These are phyloP conservation scores for Phytophthora fragariaefolia DNA, from an alignment of 352 stramenopile species.

Conservation along the genomic window DNA sequence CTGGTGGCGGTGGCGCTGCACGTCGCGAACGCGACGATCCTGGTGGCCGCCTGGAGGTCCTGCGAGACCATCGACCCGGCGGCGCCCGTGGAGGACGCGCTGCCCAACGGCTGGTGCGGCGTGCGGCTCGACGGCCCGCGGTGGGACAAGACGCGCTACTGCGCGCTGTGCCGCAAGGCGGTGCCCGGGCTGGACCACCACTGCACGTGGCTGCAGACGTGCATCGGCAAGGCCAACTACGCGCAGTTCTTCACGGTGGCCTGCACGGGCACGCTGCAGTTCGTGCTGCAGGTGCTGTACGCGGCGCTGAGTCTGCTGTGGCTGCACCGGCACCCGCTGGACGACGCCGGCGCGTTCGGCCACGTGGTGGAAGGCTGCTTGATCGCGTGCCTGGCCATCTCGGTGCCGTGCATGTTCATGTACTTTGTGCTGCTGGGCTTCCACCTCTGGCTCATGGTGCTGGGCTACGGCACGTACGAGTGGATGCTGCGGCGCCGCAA, in stretches of 20 bases:
- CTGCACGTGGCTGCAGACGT: slow-evolving; percentile 90
- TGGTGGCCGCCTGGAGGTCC: slow-evolving; percentile 70
- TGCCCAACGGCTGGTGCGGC: slow-evolving; percentile 70
- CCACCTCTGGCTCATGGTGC: slow-evolving; percentile 78
- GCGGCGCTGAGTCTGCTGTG: slow-evolving; percentile 56
- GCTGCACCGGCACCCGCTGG: slow-evolving; percentile 45
- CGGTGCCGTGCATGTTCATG: slow-evolving; percentile 84
- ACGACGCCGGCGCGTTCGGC: slow-evolving; percentile 31
- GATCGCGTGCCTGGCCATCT: slow-evolving; percentile 62
- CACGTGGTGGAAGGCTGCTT: slow-evolving; percentile 57
- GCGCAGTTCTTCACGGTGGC: slow-evolving; percentile 90
- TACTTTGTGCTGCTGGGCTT: slow-evolving; percentile 87
- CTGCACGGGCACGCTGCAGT: slow-evolving; percentile 68
- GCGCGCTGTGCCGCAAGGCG: slow-evolving; percentile 77
- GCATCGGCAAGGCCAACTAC: slow-evolving; percentile 84
- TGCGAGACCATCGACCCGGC: slow-evolving; percentile 78
- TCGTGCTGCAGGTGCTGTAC: slow-evolving; percentile 68
- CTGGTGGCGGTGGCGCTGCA: slow-evolving; percentile 61
- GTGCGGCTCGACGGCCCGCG: slow-evolving; percentile 66
- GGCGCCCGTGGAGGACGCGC: slow-evolving; percentile 38
- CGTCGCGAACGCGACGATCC: slow-evolving; percentile 50
- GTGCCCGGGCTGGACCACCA: slow-evolving; percentile 87
- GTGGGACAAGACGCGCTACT: slow-evolving; percentile 87
- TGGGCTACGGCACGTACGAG: slow-evolving; percentile 89
- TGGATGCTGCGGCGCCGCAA: slow-evolving; percentile 87